Evolutionary conservation across 2,329 filamentous ascomycete genomes (phyloP).

Genomic region (Aspergillus uvarum): DNA sequence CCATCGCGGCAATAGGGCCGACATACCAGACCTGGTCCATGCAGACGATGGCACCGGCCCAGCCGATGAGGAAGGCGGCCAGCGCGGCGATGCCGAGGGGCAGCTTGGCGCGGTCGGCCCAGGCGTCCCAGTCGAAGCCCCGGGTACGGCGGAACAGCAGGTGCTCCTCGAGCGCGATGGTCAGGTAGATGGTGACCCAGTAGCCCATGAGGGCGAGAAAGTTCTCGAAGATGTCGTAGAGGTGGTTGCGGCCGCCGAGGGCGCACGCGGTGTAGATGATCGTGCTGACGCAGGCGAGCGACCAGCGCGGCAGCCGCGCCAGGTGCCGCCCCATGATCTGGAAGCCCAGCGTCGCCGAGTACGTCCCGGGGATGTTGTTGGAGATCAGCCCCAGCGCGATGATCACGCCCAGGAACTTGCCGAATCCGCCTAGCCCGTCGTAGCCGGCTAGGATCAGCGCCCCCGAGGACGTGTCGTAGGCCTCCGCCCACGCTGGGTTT

Average conservation of each 20-base stretch:
- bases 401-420: constrained; percentile 37
- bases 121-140: constrained; percentile 36
- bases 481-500: neutral
- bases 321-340: constrained; percentile 33
- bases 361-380: constrained; percentile 40
- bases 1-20: constrained; percentile 33
- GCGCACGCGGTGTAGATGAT: constrained; percentile 39
- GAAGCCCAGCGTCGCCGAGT: constrained; percentile 38
- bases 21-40: constrained; percentile 35
- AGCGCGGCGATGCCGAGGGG: constrained; percentile 40
- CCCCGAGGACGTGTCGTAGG: constrained; percentile 27
- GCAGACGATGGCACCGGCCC: constrained; percentile 30
- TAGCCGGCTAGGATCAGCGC: constrained; percentile 34
- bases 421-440: constrained; percentile 34
- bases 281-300: constrained; percentile 38
- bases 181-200: constrained; percentile 39
- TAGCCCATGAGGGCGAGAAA: constrained; percentile 44
- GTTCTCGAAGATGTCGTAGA: constrained; percentile 40
- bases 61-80: constrained; percentile 29
- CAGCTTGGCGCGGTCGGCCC: constrained; percentile 33
- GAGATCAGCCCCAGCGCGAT: constrained; percentile 38
- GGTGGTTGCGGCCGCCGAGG: constrained; percentile 35
- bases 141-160: constrained; percentile 40
- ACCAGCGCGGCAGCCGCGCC: constrained; percentile 36
- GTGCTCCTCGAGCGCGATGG: constrained; percentile 40